Conservation (phyloP, 2,329 filamentous ascomycete species). For the Trichoderma pleuroti region DNA sequence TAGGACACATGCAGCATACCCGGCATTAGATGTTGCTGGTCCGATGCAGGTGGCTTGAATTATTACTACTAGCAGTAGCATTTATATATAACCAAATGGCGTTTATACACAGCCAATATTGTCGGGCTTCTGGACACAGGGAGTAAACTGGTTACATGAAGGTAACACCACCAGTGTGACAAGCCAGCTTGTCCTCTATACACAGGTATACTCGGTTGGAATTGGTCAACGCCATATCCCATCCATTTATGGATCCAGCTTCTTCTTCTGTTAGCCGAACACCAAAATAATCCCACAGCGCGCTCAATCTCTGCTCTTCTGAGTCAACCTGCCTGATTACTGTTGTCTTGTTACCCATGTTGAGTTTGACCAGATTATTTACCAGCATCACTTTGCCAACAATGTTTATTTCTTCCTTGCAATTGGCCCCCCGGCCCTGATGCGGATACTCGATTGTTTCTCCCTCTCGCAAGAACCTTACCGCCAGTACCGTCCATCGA, state of each 20-base stretch:
- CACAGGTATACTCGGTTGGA: not conserved
- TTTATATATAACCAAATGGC: not conserved
- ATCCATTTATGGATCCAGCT: not conserved
- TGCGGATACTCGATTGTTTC: not conserved
- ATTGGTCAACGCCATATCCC: not conserved
- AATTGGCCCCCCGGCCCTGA: too few relatives aligned
- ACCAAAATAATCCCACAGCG: not conserved
- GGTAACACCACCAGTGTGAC: not conserved
- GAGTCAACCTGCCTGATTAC: not conserved
- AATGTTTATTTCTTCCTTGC: not conserved
- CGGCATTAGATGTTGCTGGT: not conserved
- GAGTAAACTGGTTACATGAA: not conserved
- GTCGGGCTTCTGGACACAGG: not conserved
- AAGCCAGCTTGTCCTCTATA: not conserved
- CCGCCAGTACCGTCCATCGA: conserved; percentile 14
- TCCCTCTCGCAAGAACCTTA: conserved; percentile 12
- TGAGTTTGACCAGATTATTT: not conserved
- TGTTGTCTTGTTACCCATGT: not conserved
- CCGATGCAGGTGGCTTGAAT: not conserved
- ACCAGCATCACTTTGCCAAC: not conserved
- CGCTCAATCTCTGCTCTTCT: not conserved
- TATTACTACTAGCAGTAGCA: too few relatives aligned
- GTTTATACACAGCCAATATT: not conserved
- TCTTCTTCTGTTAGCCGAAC: not conserved
- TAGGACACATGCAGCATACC: not conserved